A percentile compares a stretch with the other conserved stretches of the same genome.
phyloP scores from a whole-genome alignment of 176 grass and related monocot genomes.

The Oryza brachyantha region DNA sequence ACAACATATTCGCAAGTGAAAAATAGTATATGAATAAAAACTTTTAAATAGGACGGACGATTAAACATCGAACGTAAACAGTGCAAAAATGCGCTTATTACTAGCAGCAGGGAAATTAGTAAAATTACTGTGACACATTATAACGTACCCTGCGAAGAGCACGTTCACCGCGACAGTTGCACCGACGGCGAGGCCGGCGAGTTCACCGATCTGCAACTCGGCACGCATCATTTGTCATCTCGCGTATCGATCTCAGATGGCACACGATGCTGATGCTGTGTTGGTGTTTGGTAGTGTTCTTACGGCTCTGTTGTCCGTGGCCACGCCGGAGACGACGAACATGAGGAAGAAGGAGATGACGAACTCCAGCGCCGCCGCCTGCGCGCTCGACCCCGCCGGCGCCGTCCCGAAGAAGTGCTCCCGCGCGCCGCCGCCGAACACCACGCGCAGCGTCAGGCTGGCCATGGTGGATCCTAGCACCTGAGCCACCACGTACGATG shows the following conservation, averaged over 20 bases:
- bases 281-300: too few relatives aligned
- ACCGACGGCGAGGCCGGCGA: constrained; percentile 75
- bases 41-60: too few relatives aligned
- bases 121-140: not conserved
- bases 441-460: constrained; percentile 56
- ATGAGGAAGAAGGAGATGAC: constrained; percentile 87
- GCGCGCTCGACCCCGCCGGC: constrained; percentile 48
- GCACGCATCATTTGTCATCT: too few relatives aligned
- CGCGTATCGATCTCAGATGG: too few relatives aligned
- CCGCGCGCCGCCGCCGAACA: constrained; percentile 51
- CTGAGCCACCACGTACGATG: constrained; percentile 58
- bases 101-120: too few relatives aligned
- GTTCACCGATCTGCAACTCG: constrained; percentile 54
- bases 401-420: constrained; percentile 62
- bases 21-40: too few relatives aligned
- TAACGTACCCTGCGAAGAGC: constrained; percentile 54
- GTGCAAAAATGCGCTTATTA: too few relatives aligned
- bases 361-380: constrained; percentile 76
- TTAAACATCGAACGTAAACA: too few relatives aligned
- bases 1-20: too few relatives aligned
- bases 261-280: too few relatives aligned
- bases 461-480: constrained; percentile 59
- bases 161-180: constrained; percentile 69
- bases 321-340: constrained; percentile 90
- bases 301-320: constrained; percentile 84